Evolutionary conservation across 2,329 filamentous ascomycete species (phyloP), one percentile per base, ranked within the genome.

Genomic region (Exutisphaerella laricina): DNA sequence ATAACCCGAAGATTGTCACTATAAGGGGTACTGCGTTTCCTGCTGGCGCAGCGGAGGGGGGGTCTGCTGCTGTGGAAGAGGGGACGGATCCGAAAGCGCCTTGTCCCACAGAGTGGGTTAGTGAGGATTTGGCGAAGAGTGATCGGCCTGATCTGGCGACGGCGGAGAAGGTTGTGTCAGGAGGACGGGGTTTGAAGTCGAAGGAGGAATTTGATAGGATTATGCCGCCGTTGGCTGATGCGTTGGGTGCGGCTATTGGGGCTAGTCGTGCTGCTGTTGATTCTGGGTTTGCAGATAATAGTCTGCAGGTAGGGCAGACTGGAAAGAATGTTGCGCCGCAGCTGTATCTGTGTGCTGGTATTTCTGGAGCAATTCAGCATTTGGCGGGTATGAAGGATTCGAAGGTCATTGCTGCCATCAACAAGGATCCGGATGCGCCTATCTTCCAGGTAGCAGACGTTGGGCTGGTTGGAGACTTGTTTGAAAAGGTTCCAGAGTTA

Each of bases 301-400:
- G 88, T 66, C 72, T 98, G 57, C 92, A 98, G 70, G 90, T 98
- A 53, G 92, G 92, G 33, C 92, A 98, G 75, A 98, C 92, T 10
- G 92, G 92, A 60, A 98, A 98, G 78, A 94, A 97, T 50, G 90
- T 98, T 41, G 92, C 92, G 34, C 92, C 92, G 46, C 84, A 98
- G 67, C 73, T 98, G 48, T 98, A 98, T 65, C 77, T 98, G 56
- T 94, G 88, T 41, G 89, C 90, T 9, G 92, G 92, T 61, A 97
- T 98, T 58, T 95, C 88, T 6, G 92, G 92, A 41, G 92, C 92
- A 16, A 98, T 98, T 57, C 92, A 98, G 71, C 92, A 98, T 74
- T 69, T 98, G 69, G 92, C 92, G 22, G 92, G 92, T 63, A 98
- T 98, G 92, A 98, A 98, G 78, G 92, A 98, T 64, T 96, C 88